phyloP scores from a whole-genome alignment of 345 rosid genomes.

The Cardiospermum halicacabum region DNA sequence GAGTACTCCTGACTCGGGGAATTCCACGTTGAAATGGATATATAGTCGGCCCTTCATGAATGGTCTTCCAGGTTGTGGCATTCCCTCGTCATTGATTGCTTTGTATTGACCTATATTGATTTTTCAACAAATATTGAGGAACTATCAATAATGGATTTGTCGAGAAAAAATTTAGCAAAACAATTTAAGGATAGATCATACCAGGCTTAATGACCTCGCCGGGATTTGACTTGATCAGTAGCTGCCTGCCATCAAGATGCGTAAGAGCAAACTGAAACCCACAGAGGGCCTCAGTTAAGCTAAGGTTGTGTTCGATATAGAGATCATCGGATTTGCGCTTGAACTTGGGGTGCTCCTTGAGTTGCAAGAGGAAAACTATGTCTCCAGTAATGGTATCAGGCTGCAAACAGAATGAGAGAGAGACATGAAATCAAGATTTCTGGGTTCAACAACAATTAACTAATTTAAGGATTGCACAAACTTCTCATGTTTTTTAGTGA shows the following conservation, averaged over 20 bases:
- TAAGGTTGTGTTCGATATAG: constrained; percentile 34
- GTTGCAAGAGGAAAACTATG: constrained; percentile 46
- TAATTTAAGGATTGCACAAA: neutral
- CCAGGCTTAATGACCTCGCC: constrained; percentile 68
- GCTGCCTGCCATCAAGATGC: constrained; percentile 66
- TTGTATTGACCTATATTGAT: constrained; percentile 40
- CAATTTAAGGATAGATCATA: neutral
- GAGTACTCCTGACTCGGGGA: constrained; percentile 47
- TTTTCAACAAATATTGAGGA: neutral
- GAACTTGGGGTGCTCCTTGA: constrained; percentile 50
- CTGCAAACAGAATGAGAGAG: constrained; percentile 18
- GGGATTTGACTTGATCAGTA: constrained; percentile 52
- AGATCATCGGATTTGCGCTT: constrained; percentile 45
- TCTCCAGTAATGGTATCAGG: constrained; percentile 45
- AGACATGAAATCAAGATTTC: neutral
- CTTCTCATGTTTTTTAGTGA: neutral
- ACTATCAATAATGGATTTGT: neutral
- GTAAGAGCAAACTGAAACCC: constrained; percentile 59
- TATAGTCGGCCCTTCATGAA: constrained; percentile 69
- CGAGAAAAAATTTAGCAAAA: neutral
- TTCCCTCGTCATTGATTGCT: constrained; percentile 52
- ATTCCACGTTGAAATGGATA: constrained; percentile 53
- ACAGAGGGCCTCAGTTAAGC: constrained; percentile 60
- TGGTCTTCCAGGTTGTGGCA: constrained; percentile 52
- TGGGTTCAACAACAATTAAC: neutral